These are phyloP conservation scores for Diaporthe destruens DNA, from an alignment of 2,329 filamentous ascomycete species.

Conservation along the genomic window DNA sequence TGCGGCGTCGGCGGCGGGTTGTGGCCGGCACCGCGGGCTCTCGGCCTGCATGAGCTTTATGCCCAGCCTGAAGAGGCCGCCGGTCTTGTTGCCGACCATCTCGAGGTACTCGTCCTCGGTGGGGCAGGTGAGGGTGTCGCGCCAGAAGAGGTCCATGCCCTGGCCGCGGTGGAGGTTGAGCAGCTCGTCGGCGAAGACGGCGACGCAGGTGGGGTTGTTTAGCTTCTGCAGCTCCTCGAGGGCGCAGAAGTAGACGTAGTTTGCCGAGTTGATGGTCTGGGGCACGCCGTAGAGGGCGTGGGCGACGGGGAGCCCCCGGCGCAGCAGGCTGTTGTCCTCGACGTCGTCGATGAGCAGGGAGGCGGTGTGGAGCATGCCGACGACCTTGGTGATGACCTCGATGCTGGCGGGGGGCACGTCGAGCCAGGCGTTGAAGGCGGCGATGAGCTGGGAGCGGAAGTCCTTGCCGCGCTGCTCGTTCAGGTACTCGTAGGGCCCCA, in stretches of 20 bases:
- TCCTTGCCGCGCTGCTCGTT: constrained; percentile 85
- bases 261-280: constrained; percentile 91
- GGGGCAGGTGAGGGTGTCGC: constrained; percentile 85
- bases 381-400: constrained; percentile 80
- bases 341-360: constrained; percentile 90
- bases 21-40: constrained; percentile 51
- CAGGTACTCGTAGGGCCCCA: constrained; percentile 85
- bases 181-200: constrained; percentile 84
- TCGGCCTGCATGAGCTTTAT: constrained; percentile 92
- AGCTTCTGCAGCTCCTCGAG: constrained; percentile 81
- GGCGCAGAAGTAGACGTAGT: constrained; percentile 88
- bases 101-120: constrained; percentile 92
- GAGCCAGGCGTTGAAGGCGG: constrained; percentile 84
- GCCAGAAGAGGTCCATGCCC: constrained; percentile 93
- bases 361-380: constrained; percentile 88
- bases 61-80: constrained; percentile 85
- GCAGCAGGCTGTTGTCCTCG: constrained; percentile 76
- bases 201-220: constrained; percentile 72
- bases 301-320: constrained; percentile 84
- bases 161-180: constrained; percentile 88
- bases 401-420: constrained; percentile 78
- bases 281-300: constrained; percentile 87
- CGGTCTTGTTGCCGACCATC: constrained; percentile 93
- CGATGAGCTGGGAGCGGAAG: constrained; percentile 83
- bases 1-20: not conserved